phyloP scores from a whole-genome alignment of 495 filamentous ascomycete species.

The Cercophora scortea region DNA sequence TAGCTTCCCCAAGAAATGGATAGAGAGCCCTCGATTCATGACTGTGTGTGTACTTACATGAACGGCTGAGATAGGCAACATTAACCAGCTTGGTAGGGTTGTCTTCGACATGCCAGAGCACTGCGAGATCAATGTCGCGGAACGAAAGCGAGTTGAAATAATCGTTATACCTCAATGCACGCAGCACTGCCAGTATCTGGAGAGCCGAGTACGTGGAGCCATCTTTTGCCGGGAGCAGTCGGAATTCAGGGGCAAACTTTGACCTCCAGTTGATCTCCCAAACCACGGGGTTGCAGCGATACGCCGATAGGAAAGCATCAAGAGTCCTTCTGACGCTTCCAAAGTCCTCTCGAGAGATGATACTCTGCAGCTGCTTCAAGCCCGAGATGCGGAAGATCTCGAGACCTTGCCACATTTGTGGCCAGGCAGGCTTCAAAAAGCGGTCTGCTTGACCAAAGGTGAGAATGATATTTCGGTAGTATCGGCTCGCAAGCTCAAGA shows the following conservation, averaged over 20 bases:
- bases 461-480: conserved; percentile 68
- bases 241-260: conserved; percentile 77
- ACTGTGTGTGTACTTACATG: conserved; percentile 13
- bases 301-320: conserved; percentile 78
- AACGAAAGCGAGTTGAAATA: conserved; percentile 84
- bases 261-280: conserved; percentile 71
- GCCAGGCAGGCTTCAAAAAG: conserved; percentile 77
- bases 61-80: conserved; percentile 23
- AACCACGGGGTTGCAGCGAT: conserved; percentile 61
- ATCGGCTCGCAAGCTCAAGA: conserved; percentile 71
- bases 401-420: conserved; percentile 59
- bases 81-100: conserved; percentile 16
- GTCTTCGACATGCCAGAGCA: conserved; percentile 25
- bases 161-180: conserved; percentile 86
- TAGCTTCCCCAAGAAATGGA: not conserved
- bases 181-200: conserved; percentile 79
- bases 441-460: conserved; percentile 66
- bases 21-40: too few relatives aligned
- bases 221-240: conserved; percentile 61
- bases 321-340: conserved; percentile 76
- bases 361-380: conserved; percentile 40
- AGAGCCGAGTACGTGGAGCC: conserved; percentile 55
- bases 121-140: conserved; percentile 55
- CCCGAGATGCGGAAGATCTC: conserved; percentile 58
- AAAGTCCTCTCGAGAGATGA: conserved; percentile 63